phyloP scores from a whole-genome alignment of 495 filamentous ascomycete genomes.

The Neurospora sp. region DNA sequence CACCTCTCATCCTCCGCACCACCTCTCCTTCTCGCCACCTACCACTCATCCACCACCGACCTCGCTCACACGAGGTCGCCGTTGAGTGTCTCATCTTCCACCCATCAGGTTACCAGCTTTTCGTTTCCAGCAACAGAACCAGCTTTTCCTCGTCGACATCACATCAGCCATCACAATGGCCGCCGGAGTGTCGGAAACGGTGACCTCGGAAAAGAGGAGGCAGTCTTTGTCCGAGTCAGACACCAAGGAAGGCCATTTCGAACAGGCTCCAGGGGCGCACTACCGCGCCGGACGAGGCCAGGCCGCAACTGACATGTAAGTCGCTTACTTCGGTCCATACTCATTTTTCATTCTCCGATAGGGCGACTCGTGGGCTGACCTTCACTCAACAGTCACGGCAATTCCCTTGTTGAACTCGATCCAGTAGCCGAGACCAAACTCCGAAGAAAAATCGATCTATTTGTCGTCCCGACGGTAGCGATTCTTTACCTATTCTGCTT shows the following conservation, averaged over 20 bases:
- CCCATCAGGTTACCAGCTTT: not conserved
- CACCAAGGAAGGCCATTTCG: not conserved
- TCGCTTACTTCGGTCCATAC: not conserved
- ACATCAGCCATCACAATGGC: not conserved
- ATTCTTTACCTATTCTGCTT: constrained; percentile 53
- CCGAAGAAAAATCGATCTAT: constrained; percentile 41
- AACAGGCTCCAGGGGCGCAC: constrained; percentile 12
- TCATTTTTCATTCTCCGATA: not conserved
- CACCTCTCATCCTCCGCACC: not conserved
- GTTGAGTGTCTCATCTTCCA: not conserved
- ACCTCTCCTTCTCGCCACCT: not conserved
- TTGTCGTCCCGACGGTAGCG: constrained; percentile 44
- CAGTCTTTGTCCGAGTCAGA: not conserved
- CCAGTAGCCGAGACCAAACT: constrained; percentile 46
- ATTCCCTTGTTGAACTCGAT: constrained; percentile 49
- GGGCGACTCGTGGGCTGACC: not conserved
- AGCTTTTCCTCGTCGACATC: not conserved
- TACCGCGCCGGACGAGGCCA: constrained; percentile 48
- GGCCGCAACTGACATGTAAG: constrained; percentile 51
- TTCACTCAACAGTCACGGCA: constrained; percentile 36
- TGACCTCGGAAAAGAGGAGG: not conserved
- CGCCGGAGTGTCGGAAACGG: not conserved
- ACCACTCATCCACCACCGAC: not conserved
- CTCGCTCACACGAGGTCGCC: not conserved
- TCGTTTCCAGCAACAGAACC: not conserved